Base-by-base conservation (phyloP, 441 rosid genomes). In the Pelargonium australe region DNA sequence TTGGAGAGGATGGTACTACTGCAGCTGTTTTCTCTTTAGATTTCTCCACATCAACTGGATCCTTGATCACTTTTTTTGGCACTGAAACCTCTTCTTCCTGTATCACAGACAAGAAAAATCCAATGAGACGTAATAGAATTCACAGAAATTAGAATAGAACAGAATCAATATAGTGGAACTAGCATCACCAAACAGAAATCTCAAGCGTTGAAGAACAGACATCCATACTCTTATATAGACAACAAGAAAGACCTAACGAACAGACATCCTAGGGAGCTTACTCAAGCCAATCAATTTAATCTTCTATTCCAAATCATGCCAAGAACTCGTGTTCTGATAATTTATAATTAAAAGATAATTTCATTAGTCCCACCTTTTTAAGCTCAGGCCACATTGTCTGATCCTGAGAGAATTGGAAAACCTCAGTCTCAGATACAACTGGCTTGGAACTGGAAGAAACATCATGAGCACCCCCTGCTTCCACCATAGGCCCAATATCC, bases 1-100 rank as follows among this genome's bases (percentile, higher is more conserved):
- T 74, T 16, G 83, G 75, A 62, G 89, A 76, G 73, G 90, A 87
- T 47, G 68, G 76, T 34, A 57, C 69, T 62, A 77, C 73, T 73
- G 80, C 80, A 57, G 82, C 44, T 47, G 80, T 70, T 83, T 75
- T 88, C 80, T 83, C 95, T 83, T 80, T 86, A 47, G 83, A 73
- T 72, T 82, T 86, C 72, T 85, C 96, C 70, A 76, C 72, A 72
- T 87, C 92, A 69, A 76, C 83, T 60, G 69, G 72, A 68, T 81
- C 86, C 75, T 76, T 83, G 63, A 66, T 67, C 62, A 28, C 71
- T 71, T 75, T 82, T 80, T 84, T 83, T 63, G 74, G 86, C 5
- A 23, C 73, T 10, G 58, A 55, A 72, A 71, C 82, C 79, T 76
- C 80, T 67, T 79, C 31, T 25, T 25, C 31, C 31, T 25, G 31